Evolutionary conservation across 495 filamentous ascomycete species (phyloP), one percentile per base, ranked within the genome.

Genomic region (Pyrenula massariospora): DNA sequence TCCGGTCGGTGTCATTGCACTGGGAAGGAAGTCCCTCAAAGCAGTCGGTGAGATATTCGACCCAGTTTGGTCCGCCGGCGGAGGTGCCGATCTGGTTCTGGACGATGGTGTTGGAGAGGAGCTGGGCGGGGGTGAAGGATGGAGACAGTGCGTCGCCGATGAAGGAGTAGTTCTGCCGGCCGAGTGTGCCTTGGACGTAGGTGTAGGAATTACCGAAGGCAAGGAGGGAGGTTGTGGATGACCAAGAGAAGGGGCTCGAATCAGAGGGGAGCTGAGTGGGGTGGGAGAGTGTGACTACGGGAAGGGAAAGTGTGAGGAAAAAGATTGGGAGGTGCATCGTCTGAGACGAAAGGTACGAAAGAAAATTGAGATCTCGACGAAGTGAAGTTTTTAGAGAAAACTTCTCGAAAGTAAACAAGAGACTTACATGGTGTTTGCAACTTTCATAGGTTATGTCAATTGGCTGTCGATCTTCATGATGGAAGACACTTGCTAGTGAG

Each of bases 181-280:
- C 78, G 50, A 62, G 59, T 3, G 71, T 77, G 19, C 77, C 77
- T 64, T 79, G 75, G 22, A 79, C 70, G 54, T 73, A 80, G 19
- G 77, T 78, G 56, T 80, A 81, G n/a, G 73, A 76, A 57, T 81
- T 75, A 15, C 76, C 78, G 57, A 81, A 81, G n/a, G 75, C 72
- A 57, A 78, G 31, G 31, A 42, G 31, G 5, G 31, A 42, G 15
- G 31, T 8, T 8, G 31, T 42, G 5, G 5, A 15, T 8, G 31
- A 42, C 31, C 31, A 42, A 15, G 31, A 42, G 15, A 42, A 42
- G 31, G 31, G 5, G 31, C 31, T n/a, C n/a, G n/a, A 42, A 42
- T 42, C 15, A 15, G 31, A 5, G 31, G 31, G 15, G 31, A 42
- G 31, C 31, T 5, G 8, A 42, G 15, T 5, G 31, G 31, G 5